phyloP scores from a whole-genome alignment of 2,329 filamentous ascomycete species.

The Ceratocystis colombiana region DNA sequence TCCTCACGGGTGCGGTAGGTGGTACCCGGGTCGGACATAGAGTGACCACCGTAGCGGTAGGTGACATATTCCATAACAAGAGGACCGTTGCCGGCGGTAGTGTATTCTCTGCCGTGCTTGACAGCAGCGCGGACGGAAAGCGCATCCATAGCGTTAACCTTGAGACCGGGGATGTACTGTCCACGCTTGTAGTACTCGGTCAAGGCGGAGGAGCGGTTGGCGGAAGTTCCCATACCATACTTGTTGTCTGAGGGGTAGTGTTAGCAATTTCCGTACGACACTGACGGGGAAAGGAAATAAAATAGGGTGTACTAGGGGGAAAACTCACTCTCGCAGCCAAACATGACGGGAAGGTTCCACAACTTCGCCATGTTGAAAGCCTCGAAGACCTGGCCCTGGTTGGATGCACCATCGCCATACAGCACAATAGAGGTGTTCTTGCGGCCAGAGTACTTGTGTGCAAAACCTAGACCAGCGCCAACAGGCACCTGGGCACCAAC shows the following conservation, averaged over 20 bases:
- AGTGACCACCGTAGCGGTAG: conserved; percentile 98
- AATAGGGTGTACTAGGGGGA: background rate
- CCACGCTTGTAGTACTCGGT: conserved; percentile 99
- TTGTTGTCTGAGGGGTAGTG: conserved; percentile 70
- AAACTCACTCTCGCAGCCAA: conserved; percentile 90
- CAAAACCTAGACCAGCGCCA: conserved; percentile 90
- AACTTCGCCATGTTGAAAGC: conserved; percentile 99
- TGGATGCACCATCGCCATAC: conserved; percentile 96
- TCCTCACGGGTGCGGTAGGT: conserved; percentile 99
- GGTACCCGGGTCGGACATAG: conserved; percentile 98
- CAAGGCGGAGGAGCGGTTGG: conserved; percentile 82
- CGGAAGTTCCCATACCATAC: conserved; percentile 98
- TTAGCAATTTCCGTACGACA: background rate
- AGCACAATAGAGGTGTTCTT: conserved; percentile 80
- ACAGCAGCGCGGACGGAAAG: conserved; percentile 95
- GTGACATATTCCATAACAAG: conserved; percentile 98
- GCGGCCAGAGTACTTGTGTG: conserved; percentile 84
- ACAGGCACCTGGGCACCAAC: conserved; percentile 97
- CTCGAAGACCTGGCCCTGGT: conserved; percentile 99
- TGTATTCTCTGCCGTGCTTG: conserved; percentile 85
- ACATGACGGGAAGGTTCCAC: conserved; percentile 91
- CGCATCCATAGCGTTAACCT: conserved; percentile 99
- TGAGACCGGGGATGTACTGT: conserved; percentile 97
- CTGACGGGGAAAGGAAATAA: background rate
- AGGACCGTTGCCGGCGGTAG: conserved; percentile 72